phyloP scores from a whole-genome alignment of 2,329 filamentous ascomycete species.

The Neofusicoccum ribis region DNA sequence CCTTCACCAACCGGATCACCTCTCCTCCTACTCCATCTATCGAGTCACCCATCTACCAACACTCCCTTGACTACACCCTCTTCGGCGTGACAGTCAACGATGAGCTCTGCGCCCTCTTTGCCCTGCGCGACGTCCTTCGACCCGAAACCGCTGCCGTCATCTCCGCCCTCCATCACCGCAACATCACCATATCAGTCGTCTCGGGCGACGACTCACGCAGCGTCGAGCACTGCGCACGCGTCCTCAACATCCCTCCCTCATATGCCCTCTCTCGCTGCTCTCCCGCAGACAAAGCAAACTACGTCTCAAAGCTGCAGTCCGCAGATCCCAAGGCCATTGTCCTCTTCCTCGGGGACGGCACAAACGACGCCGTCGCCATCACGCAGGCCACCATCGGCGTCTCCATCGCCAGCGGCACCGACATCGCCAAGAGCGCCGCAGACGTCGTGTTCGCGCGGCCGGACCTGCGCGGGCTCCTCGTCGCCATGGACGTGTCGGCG shows the following conservation, averaged over 20 bases:
- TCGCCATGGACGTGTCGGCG: constrained; percentile 56
- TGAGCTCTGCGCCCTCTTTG: constrained; percentile 49
- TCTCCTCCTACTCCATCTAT: neutral
- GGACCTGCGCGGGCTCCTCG: constrained; percentile 56
- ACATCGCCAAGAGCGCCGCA: constrained; percentile 66
- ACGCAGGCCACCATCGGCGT: constrained; percentile 71
- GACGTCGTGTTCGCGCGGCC: constrained; percentile 68
- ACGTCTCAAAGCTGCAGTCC: constrained; percentile 43
- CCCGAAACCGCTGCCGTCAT: constrained; percentile 55
- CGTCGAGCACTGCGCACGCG: constrained; percentile 49
- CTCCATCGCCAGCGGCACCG: constrained; percentile 61
- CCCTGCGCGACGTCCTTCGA: constrained; percentile 50
- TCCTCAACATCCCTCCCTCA: constrained; percentile 35
- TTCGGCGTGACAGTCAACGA: constrained; percentile 47
- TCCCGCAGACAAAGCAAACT: constrained; percentile 57
- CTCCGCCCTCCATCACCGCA: constrained; percentile 48
- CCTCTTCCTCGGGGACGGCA: constrained; percentile 75
- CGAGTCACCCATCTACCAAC: neutral
- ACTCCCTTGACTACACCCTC: constrained; percentile 26
- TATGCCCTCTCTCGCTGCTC: constrained; percentile 50
- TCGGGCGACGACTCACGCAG: constrained; percentile 57
- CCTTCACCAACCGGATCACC: neutral
- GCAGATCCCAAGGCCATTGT: constrained; percentile 41
- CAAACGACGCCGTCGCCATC: constrained; percentile 74
- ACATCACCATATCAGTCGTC: constrained; percentile 56